phyloP scores from a whole-genome alignment of 2,329 filamentous ascomycete genomes.

The Neofusicoccum ribis region DNA sequence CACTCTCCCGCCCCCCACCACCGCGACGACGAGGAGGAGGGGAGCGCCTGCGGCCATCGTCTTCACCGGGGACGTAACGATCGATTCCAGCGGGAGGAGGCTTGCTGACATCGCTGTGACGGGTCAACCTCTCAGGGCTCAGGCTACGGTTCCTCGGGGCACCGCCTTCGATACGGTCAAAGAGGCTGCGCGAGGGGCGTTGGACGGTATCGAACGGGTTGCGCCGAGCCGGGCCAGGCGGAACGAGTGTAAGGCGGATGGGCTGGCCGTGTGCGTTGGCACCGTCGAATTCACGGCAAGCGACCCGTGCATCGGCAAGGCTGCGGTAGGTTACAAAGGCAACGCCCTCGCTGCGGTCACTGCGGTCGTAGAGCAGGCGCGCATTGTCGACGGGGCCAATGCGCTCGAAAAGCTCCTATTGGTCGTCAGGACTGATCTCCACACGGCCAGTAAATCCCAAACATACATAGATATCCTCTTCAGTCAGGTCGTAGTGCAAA shows the following conservation, averaged over 20 bases:
- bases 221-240: constrained; percentile 32
- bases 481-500: constrained; percentile 86
- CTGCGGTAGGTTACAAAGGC: constrained; percentile 80
- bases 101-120: constrained; percentile 55
- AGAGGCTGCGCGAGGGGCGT: constrained; percentile 61
- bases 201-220: constrained; percentile 54
- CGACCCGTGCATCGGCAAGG: constrained; percentile 69
- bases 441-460: background rate
- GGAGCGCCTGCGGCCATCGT: constrained; percentile 51
- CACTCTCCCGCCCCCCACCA: constrained; percentile 49
- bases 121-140: constrained; percentile 37
- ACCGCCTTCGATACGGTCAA: constrained; percentile 57
- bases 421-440: constrained; percentile 5
- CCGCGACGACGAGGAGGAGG: constrained; percentile 54
- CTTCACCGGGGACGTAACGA: constrained; percentile 70
- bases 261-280: constrained; percentile 84
- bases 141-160: constrained; percentile 42
- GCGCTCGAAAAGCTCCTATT: constrained; percentile 73
- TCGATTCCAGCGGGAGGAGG: constrained; percentile 70
- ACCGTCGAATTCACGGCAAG: constrained; percentile 79
- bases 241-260: constrained; percentile 69
- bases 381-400: constrained; percentile 73
- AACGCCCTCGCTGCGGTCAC: constrained; percentile 81
- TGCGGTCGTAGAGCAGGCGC: constrained; percentile 78
- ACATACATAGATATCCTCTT: constrained; percentile 76